Conservation (phyloP, 1,284 basidiomycete genomes). For the Boletus mariae region DNA sequence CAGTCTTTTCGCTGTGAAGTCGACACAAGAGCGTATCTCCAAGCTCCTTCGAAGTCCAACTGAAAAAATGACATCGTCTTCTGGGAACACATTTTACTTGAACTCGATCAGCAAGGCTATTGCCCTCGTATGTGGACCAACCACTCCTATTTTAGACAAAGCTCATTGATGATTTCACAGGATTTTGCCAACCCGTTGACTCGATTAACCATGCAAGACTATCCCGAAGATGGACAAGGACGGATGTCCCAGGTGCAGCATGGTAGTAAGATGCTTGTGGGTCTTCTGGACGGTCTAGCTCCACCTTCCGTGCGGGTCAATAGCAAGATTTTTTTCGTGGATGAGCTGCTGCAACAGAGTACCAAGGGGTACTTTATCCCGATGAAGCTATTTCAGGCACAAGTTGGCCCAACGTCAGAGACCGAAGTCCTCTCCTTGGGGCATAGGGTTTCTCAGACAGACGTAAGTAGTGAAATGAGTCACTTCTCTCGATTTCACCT, state of each 20-base stretch:
- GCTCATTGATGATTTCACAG: neutral
- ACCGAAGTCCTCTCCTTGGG: too few relatives aligned
- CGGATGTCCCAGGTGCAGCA: neutral
- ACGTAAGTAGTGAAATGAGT: too few relatives aligned
- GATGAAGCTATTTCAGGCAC: too few relatives aligned
- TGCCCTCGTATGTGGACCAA: neutral
- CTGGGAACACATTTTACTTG: slow-evolving; percentile 29
- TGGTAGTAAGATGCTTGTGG: neutral
- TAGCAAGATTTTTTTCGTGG: slow-evolving; percentile 19
- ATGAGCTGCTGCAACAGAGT: slow-evolving; percentile 18
- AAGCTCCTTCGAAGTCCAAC: too few relatives aligned
- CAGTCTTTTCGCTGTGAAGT: too few relatives aligned
- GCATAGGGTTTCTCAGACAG: too few relatives aligned
- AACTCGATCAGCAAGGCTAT: slow-evolving; percentile 21
- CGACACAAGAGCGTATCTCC: too few relatives aligned
- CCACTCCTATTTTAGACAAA: too few relatives aligned
- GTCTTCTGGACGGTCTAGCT: slow-evolving; percentile 2
- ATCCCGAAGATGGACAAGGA: neutral
- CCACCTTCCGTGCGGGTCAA: slow-evolving; percentile 19
- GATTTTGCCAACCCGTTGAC: neutral
- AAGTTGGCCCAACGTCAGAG: too few relatives aligned
- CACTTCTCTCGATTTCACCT: too few relatives aligned
- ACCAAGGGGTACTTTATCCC: slow-evolving; percentile 23
- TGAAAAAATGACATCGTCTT: neutral
- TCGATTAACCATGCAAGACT: neutral